These are phyloP conservation scores for Niebla homalea DNA, from an alignment of 495 filamentous ascomycete genomes.

Conservation along the genomic window DNA sequence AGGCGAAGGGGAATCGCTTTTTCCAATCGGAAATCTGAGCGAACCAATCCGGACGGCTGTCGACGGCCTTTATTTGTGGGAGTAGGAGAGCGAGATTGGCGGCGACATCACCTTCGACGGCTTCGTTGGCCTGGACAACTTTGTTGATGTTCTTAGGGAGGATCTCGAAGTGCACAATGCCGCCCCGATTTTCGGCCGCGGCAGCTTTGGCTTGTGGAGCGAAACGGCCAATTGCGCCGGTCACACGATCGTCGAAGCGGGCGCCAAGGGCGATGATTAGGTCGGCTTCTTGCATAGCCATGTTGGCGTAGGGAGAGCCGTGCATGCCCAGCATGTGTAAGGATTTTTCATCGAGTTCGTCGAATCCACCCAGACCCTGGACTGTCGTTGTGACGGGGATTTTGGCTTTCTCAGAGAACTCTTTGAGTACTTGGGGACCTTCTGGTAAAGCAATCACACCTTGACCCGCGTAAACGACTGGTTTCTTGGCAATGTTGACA, in stretches of 20 bases:
- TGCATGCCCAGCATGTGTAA: slow-evolving; percentile 55
- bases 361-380: slow-evolving; percentile 52
- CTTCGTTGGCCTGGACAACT: slow-evolving; percentile 41
- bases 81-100: slow-evolving; percentile 61
- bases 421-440: slow-evolving; percentile 38
- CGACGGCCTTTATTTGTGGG: slow-evolving; percentile 48
- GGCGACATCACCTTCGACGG: slow-evolving; percentile 46
- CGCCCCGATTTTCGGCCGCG: slow-evolving; percentile 39
- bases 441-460: slow-evolving; percentile 39
- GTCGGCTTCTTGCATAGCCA: slow-evolving; percentile 54
- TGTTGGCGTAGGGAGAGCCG: slow-evolving; percentile 49
- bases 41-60: slow-evolving; percentile 72
- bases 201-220: slow-evolving; percentile 45
- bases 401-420: slow-evolving; percentile 42
- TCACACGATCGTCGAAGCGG: slow-evolving; percentile 51
- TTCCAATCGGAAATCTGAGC: slow-evolving; percentile 83
- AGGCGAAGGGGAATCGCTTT: slow-evolving; percentile 47
- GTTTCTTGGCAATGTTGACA: slow-evolving; percentile 47
- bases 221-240: slow-evolving; percentile 38
- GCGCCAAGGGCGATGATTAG: slow-evolving; percentile 48
- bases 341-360: slow-evolving; percentile 43
- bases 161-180: slow-evolving; percentile 53
- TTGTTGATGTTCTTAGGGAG: slow-evolving; percentile 49
- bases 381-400: slow-evolving; percentile 53
- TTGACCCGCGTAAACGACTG: slow-evolving; percentile 47